A percentile compares a stretch with the other conserved stretches of the same genome.
These are phyloP conservation scores for Madurella mycetomatis DNA, from an alignment of 2,329 filamentous ascomycete species.

Conservation along the genomic window DNA sequence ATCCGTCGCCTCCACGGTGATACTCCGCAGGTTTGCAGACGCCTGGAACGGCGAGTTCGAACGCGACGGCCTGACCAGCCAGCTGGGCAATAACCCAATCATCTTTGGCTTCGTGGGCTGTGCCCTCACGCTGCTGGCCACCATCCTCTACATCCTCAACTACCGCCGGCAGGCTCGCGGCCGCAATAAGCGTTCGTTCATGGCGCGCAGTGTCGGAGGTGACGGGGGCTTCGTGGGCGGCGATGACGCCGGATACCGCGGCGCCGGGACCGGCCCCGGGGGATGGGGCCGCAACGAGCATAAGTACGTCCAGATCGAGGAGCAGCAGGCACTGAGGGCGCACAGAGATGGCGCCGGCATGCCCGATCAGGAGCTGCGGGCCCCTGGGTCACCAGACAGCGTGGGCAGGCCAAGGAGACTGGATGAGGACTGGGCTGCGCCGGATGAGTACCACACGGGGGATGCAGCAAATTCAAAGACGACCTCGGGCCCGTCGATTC, in stretches of 20 bases:
- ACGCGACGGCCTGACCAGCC: constrained; percentile 25
- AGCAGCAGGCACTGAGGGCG: constrained; percentile 18
- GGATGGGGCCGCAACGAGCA: constrained; percentile 20
- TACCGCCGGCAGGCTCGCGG: not conserved
- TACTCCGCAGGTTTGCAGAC: constrained; percentile 25
- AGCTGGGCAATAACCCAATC: constrained; percentile 23
- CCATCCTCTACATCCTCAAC: constrained; percentile 16
- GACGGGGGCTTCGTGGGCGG: not conserved
- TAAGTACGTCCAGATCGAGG: constrained; percentile 32
- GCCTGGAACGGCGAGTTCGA: constrained; percentile 28
- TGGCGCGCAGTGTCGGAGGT: constrained; percentile 9
- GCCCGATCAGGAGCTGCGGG: not conserved
- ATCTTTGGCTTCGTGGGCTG: constrained; percentile 28
- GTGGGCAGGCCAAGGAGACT: constrained; percentile 4
- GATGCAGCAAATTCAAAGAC: not conserved
- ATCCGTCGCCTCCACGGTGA: constrained; percentile 26
- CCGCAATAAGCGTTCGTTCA: not conserved
- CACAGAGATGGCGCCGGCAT: not conserved
- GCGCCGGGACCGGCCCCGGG: not conserved
- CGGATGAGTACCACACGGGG: constrained; percentile 18
- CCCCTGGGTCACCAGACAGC: not conserved
- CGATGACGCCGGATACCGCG: not conserved
- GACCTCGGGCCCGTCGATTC: constrained; percentile 12
- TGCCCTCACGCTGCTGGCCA: constrained; percentile 22
- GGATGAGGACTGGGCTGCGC: constrained; percentile 24